Percentiles rank a stretch among this genome's conserved stretches.
These are phyloP conservation scores for Beauveria sp. DNA, from an alignment of 2,329 filamentous ascomycete species.

Conservation along the genomic window DNA sequence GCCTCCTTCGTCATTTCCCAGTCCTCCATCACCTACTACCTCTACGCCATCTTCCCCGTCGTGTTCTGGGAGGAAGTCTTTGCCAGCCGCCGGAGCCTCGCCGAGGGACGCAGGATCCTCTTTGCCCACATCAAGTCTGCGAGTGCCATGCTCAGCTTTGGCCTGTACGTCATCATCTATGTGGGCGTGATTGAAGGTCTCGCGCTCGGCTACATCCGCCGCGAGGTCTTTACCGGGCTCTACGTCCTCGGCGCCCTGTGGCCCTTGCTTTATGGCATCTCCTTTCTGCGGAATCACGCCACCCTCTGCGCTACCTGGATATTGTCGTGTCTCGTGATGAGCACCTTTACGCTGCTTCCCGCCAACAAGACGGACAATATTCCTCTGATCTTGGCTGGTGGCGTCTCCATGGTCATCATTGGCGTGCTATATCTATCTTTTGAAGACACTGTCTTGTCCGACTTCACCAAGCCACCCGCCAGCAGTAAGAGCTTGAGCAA, in stretches of 20 bases:
- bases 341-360: constrained; percentile 79
- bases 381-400: constrained; percentile 65
- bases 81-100: constrained; percentile 63
- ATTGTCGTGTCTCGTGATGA: constrained; percentile 73
- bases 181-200: constrained; percentile 72
- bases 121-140: constrained; percentile 61
- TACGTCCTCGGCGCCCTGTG: constrained; percentile 72
- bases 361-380: constrained; percentile 79
- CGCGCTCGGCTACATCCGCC: constrained; percentile 84
- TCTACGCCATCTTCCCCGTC: constrained; percentile 85
- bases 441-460: constrained; percentile 54
- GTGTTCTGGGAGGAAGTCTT: constrained; percentile 96
- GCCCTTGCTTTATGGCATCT: constrained; percentile 65
- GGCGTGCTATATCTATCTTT: constrained; percentile 74
- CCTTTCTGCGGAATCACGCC: constrained; percentile 62
- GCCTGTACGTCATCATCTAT: constrained; percentile 58
- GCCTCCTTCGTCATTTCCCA: constrained; percentile 72
- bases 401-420: constrained; percentile 65
- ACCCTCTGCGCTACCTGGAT: constrained; percentile 64
- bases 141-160: constrained; percentile 49
- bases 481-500: constrained; percentile 24
- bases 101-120: constrained; percentile 58
- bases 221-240: constrained; percentile 75
- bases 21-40: constrained; percentile 79
- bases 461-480: constrained; percentile 22